Evolutionary conservation across 2,329 filamentous ascomycete species (phyloP).

Genomic region (Trichophyton equinum): DNA sequence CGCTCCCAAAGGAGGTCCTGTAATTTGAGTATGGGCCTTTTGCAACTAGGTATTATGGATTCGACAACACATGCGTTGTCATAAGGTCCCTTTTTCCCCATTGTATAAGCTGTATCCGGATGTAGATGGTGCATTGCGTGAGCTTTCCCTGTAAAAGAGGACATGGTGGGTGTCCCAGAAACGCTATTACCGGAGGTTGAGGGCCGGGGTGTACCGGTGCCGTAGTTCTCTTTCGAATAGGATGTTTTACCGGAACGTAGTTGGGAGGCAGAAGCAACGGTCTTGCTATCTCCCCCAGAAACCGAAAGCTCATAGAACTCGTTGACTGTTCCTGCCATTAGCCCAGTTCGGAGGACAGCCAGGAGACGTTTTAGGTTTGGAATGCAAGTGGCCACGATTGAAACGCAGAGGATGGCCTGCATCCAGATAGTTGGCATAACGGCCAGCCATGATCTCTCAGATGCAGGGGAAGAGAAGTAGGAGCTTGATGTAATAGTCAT

Average conservation of each 20-base stretch:
- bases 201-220: background rate
- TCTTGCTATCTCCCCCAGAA: conserved; percentile 9
- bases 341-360: conserved; percentile 16
- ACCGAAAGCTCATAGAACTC: conserved; percentile 15
- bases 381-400: conserved; percentile 19
- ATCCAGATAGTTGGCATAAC: conserved; percentile 17
- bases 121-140: background rate
- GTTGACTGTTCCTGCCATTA: conserved; percentile 16
- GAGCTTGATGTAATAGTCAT: conserved; percentile 9
- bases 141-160: background rate
- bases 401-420: conserved; percentile 14
- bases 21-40: background rate
- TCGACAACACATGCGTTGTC: background rate
- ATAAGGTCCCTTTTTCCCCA: background rate
- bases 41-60: background rate
- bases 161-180: background rate
- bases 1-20: conserved; percentile 1
- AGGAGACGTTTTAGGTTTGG: conserved; percentile 17
- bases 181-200: background rate
- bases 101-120: background rate
- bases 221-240: background rate
- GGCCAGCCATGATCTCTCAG: conserved; percentile 16
- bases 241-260: background rate
- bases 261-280: background rate
- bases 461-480: conserved; percentile 12